phyloP scores from a whole-genome alignment of 1,139 yeast species.

The Kodamaea fungicola region DNA sequence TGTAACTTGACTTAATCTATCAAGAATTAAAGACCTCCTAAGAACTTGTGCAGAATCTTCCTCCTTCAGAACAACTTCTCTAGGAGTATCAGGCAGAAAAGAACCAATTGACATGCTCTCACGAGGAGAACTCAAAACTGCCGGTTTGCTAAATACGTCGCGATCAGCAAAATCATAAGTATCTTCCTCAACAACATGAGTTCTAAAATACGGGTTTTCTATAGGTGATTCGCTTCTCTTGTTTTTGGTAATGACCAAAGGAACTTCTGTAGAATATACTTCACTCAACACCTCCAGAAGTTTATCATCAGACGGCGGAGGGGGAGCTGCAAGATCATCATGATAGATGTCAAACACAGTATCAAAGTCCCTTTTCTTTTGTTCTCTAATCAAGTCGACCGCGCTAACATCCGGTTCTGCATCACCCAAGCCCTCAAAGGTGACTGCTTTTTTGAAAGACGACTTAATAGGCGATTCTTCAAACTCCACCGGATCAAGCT shows the following conservation, averaged over 20 bases:
- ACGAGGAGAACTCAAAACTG: neutral
- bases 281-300: slow-evolving; percentile 45
- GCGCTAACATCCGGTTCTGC: slow-evolving; percentile 22
- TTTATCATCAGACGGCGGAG: slow-evolving; percentile 22
- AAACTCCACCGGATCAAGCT: slow-evolving; percentile 27
- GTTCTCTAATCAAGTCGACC: slow-evolving; percentile 12
- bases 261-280: slow-evolving; percentile 34
- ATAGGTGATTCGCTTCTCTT: slow-evolving; percentile 5
- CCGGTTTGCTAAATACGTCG: neutral
- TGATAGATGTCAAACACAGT: slow-evolving; percentile 19
- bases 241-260: slow-evolving; percentile 34
- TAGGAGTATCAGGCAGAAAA: slow-evolving; percentile 37
- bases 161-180: neutral
- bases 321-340: slow-evolving; percentile 17
- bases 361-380: slow-evolving; percentile 17
- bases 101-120: slow-evolving; percentile 30
- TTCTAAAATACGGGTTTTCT: neutral
- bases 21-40: slow-evolving; percentile 38
- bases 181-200: neutral
- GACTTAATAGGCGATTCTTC: slow-evolving; percentile 5
- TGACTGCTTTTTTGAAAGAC: slow-evolving; percentile 30
- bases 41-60: slow-evolving; percentile 16
- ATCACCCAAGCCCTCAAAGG: slow-evolving; percentile 38
- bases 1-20: slow-evolving; percentile 39
- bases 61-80: slow-evolving; percentile 11